Evolutionary conservation across 2,329 filamentous ascomycete species (phyloP), one percentile per base, ranked within the genome.

Genomic region (Xylariaceae sp.): DNA sequence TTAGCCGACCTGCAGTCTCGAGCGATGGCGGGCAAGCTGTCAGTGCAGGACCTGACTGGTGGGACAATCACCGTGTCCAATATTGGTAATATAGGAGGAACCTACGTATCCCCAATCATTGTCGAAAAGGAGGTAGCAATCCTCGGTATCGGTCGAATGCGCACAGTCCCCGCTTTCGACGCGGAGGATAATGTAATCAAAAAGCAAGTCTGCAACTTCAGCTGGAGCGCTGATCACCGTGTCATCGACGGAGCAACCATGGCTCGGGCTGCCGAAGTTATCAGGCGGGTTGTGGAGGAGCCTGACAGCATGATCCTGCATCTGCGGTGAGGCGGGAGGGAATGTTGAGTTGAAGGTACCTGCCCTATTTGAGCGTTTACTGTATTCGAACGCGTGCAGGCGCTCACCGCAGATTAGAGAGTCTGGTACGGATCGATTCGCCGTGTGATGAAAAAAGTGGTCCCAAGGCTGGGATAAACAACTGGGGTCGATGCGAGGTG

Each of bases 51-150:
- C 73, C 80, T 99, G 64, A 82, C 80, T 42, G 92, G 92, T 55
- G 92, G 92, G 13, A 97, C 94, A 1, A 93, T 99, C 69, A 97
- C 94, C 0, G 86, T 99, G 53, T 96, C 92, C 68, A 99, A 99
- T 73, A 96, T 99, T 67, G 94, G 94, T 51, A 96, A 87, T 67
- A 91, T 99, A 51, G 94, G 94, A 57, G 94, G 94, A 34, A 94
- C 90, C 1, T 96, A 96, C 68, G 86, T 97, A 51, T 87, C 88
- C 35, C 94, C 94, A 1, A 89, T 99, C 53, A 90, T 99, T 67
- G 90, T 96, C 51, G 88, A 92, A 63, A 88, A 85, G 48, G 92
- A 97, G 75, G 89, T 97, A 8, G 92, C 90, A 7, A 99, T 99
- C 70, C 75, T 99, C 34, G 94, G 93, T 9, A 81, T 99, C 35